Percentiles rank a stretch among this genome's conserved stretches.
Evolutionary conservation across 73 alveolate genomes (phyloP).

Genomic region (Tetrahymena malaccensis): DNA sequence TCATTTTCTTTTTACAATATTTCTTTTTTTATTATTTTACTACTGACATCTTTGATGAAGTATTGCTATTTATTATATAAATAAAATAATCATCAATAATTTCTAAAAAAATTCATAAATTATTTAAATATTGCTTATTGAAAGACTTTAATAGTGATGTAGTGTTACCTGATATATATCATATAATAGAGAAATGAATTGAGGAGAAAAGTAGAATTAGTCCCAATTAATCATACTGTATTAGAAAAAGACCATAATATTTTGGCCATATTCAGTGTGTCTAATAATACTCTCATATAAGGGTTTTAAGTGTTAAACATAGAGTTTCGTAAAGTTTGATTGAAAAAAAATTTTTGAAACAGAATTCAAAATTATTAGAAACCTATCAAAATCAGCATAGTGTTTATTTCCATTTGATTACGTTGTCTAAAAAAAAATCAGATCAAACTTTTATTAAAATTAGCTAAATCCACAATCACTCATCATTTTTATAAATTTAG

Average conservation of each 20-base stretch:
- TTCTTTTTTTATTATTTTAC: background rate
- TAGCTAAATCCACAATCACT: background rate
- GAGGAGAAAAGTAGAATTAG: background rate
- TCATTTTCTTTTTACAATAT: background rate
- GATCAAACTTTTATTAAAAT: background rate
- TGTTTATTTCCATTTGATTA: background rate
- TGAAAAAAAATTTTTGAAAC: background rate
- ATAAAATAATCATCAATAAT: background rate
- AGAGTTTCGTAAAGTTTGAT: background rate
- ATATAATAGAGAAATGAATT: background rate
- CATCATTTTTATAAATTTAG: background rate
- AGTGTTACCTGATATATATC: background rate
- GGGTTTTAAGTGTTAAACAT: background rate
- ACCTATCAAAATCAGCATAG: background rate
- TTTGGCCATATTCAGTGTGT: background rate
- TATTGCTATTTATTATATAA: background rate
- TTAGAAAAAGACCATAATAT: background rate
- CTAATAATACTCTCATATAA: background rate
- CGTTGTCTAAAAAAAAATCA: background rate
- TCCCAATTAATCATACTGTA: background rate
- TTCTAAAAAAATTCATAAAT: background rate
- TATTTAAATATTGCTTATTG: no score
- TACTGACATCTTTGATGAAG: background rate
- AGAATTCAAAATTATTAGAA: background rate
- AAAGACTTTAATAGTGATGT: no score